These are phyloP conservation scores for Tubosaeta sp. DNA, from an alignment of 768 basidiomycete species.

Conservation along the genomic window DNA sequence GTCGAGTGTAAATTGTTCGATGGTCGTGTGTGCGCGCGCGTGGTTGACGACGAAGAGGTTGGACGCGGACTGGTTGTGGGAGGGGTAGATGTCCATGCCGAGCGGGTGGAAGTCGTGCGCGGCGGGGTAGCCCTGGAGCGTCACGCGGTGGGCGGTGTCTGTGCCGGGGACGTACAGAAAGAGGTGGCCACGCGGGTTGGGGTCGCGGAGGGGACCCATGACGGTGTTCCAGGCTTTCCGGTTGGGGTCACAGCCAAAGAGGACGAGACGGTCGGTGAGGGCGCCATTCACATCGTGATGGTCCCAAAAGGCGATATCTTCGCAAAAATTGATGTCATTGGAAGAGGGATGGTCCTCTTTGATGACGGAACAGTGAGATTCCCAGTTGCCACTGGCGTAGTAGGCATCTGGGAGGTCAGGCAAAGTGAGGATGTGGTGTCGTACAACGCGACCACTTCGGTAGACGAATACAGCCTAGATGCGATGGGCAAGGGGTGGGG, in stretches of 20 bases:
- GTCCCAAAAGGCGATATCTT: constrained; percentile 67
- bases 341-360: constrained; percentile 31
- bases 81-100: constrained; percentile 57
- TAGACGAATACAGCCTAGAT: constrained; percentile 42
- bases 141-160: constrained; percentile 35
- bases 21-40: constrained; percentile 52
- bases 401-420: constrained; percentile 48
- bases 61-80: constrained; percentile 42
- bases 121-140: constrained; percentile 49
- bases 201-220: constrained; percentile 64
- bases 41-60: constrained; percentile 70
- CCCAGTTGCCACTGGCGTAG: constrained; percentile 47
- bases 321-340: constrained; percentile 45
- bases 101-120: constrained; percentile 69
- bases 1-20: constrained; percentile 63
- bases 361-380: constrained; percentile 42
- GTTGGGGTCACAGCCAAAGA: constrained; percentile 39
- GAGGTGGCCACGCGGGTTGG: constrained; percentile 53
- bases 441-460: constrained; percentile 39
- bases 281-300: constrained; percentile 37
- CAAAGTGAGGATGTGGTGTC: constrained; percentile 39
- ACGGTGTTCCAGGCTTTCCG: constrained; percentile 70
- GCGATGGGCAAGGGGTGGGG: neutral
- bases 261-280: constrained; percentile 41
- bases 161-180: constrained; percentile 46